A percentile compares a stretch with the other conserved stretches of the same genome.
These are phyloP conservation scores for Salisapilia sapeloensis DNA, from an alignment of 352 stramenopile species.

Conservation along the genomic window DNA sequence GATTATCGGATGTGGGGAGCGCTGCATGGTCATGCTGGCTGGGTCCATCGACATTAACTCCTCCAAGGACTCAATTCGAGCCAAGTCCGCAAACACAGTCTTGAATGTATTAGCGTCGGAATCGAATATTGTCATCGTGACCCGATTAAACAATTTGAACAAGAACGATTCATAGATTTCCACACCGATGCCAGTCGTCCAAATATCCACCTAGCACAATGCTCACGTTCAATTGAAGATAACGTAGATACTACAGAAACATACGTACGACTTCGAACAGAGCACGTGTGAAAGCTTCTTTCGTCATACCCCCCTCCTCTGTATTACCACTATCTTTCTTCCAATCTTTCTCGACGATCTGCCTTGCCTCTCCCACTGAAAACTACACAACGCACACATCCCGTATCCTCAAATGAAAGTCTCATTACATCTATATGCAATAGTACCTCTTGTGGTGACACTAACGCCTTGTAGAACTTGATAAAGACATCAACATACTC, in stretches of 20 bases:
- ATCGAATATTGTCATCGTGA: constrained; percentile 62
- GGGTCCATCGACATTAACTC: constrained; percentile 8
- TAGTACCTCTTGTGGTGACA: constrained; percentile 27
- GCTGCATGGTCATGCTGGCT: constrained; percentile 3
- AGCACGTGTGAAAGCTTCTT: constrained; percentile 30
- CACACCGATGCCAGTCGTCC: constrained; percentile 43
- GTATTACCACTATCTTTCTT: constrained; percentile 22
- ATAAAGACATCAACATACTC: constrained; percentile 71
- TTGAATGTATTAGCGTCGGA: constrained; percentile 43
- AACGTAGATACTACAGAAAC: not conserved
- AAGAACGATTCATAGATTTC: constrained; percentile 52
- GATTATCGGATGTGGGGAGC: not conserved
- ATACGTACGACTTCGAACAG: constrained; percentile 54
- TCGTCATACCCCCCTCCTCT: constrained; percentile 30
- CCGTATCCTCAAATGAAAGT: not conserved
- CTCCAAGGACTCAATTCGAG: constrained; percentile 45
- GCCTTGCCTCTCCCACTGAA: constrained; percentile 39
- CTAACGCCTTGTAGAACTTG: constrained; percentile 70
- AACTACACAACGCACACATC: constrained; percentile 20
- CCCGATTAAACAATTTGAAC: constrained; percentile 56
- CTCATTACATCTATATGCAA: not conserved
- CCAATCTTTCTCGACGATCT: constrained; percentile 72
- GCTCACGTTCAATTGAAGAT: not conserved
- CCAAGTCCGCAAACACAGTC: constrained; percentile 52
- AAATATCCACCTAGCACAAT: constrained; percentile 38